Percentiles rank a stretch among this genome's conserved stretches.
These are phyloP conservation scores for Cladosporium sp. DNA, from an alignment of 2,329 filamentous ascomycete genomes.

Conservation along the genomic window DNA sequence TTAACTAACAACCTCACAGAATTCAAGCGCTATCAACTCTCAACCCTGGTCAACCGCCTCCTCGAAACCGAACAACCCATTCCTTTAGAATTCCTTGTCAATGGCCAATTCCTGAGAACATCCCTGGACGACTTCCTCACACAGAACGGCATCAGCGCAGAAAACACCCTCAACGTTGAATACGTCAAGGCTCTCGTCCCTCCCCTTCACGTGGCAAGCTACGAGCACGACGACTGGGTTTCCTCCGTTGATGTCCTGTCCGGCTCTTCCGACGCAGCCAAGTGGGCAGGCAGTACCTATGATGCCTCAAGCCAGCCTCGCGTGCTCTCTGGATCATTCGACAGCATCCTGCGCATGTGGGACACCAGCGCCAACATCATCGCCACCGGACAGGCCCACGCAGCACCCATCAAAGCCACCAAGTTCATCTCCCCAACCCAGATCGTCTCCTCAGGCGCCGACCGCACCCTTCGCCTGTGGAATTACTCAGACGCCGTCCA, in stretches of 20 bases:
- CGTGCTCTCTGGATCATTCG: slow-evolving; percentile 89
- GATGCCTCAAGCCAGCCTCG: slow-evolving; percentile 54
- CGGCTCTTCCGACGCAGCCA: slow-evolving; percentile 56
- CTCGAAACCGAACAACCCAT: slow-evolving; percentile 58
- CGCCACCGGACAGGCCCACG: slow-evolving; percentile 71
- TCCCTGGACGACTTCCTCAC: slow-evolving; percentile 88
- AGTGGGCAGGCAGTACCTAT: slow-evolving; percentile 46
- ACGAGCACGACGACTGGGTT: slow-evolving; percentile 98
- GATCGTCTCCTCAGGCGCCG: slow-evolving; percentile 77
- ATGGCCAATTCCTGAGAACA: slow-evolving; percentile 85
- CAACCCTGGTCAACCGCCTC: slow-evolving; percentile 60
- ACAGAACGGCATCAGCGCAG: slow-evolving; percentile 81
- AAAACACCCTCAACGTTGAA: slow-evolving; percentile 82
- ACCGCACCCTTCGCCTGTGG: slow-evolving; percentile 85
- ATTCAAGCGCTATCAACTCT: slow-evolving; percentile 56
- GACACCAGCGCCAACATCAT: slow-evolving; percentile 81
- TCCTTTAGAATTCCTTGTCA: slow-evolving; percentile 92
- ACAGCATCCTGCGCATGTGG: slow-evolving; percentile 86
- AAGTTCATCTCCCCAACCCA: slow-evolving; percentile 76
- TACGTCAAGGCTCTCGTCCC: slow-evolving; percentile 91
- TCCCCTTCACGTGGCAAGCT: slow-evolving; percentile 83
- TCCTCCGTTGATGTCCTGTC: slow-evolving; percentile 81
- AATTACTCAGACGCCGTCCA: slow-evolving; percentile 70
- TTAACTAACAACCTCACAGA: slow-evolving; percentile 33
- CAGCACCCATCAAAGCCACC: slow-evolving; percentile 72